Evolutionary conservation across 2,329 filamentous ascomycete species (phyloP), one percentile per base, ranked within the genome.

Genomic region (Ceratocystiopsis brevicomis): DNA sequence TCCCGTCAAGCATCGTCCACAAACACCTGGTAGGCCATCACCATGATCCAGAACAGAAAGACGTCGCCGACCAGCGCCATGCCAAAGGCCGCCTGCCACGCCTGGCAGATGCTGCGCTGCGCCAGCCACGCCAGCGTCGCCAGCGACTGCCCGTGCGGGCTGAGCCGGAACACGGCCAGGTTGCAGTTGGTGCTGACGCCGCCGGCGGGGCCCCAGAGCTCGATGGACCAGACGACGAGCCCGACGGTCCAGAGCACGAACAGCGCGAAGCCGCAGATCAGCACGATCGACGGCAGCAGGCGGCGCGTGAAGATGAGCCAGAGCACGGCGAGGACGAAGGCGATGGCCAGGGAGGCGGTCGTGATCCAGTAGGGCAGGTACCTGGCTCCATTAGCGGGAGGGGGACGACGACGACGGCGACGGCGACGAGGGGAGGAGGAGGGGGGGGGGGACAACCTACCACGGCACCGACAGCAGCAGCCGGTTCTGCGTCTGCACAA

Each of bases 241-340:
- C 76, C 76, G 34, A 78, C 73, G 35, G 79, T 61, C 74, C 75
- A 81, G n/a, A 81, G 60, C 2, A 80, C 64, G 47, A 80, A 78
- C 44, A 80, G 62, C 50, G 79, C 67, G 53, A 80, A 78, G 39
- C 68, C 68, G 45, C 74, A 74, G 17, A 80, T 67, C 61, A 76
- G 71, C 54, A 76, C 71, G 52, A 76, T 73, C 39, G 68, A 65
- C 0, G 72, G 72, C 0, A 81, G 61, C 2, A 81, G 63, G 10
- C 75, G 70, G 2, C 73, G 68, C 47, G 72, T 65, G 44, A 66
- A 67, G 50, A 79, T 78, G 25, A 81, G 65, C 57, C 63, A 73
- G 38, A 86, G 66, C 6, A 81, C 67, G 3, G 76, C 57, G 45
- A 73, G 55, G 46, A 88, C 75, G 61, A 81, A 87, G 47, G 71